Conservation (phyloP, 192 early-diverging fungal species). For the Coemansia sp. region DNA sequence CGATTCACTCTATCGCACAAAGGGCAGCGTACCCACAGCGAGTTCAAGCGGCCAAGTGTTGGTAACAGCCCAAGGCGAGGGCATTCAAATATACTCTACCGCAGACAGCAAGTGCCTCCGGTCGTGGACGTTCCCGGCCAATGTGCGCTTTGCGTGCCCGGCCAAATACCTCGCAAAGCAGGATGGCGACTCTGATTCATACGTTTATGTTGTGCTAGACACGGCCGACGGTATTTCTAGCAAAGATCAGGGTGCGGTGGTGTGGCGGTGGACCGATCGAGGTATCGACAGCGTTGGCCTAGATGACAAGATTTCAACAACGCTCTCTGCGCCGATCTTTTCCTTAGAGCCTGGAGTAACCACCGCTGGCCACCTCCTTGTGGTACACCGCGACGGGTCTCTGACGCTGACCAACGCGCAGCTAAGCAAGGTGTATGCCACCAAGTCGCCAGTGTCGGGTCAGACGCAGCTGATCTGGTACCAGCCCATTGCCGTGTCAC, state of each 20-base stretch:
- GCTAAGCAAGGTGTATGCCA: conserved; percentile 13
- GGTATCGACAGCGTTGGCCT: conserved; percentile 52
- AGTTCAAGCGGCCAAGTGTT: conserved; percentile 33
- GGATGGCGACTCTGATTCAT: conserved; percentile 19
- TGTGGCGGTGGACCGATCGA: conserved; percentile 55
- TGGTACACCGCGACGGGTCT: conserved; percentile 38
- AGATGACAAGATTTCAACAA: conserved; percentile 43
- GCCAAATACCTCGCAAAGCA: conserved; percentile 38
- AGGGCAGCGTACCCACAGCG: neutral
- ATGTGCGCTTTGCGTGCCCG: conserved; percentile 52
- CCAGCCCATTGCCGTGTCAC: conserved; percentile 48
- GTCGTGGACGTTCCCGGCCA: conserved; percentile 55
- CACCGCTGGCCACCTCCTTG: conserved; percentile 30
- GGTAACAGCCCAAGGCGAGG: conserved; percentile 46
- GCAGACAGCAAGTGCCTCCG: conserved; percentile 54
- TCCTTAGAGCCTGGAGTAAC: conserved; percentile 44
- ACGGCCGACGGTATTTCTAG: conserved; percentile 23
- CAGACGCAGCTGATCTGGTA: conserved; percentile 37
- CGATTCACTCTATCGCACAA: conserved; percentile 20
- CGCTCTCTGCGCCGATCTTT: conserved; percentile 20
- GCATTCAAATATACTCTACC: conserved; percentile 50
- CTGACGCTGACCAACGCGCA: conserved; percentile 30
- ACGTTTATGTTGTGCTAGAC: conserved; percentile 41
- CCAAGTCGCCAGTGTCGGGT: conserved; percentile 18
- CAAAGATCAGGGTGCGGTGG: conserved; percentile 17